Conservation (phyloP, 116 monocot genomes). For the Posidonia oceanica region DNA sequence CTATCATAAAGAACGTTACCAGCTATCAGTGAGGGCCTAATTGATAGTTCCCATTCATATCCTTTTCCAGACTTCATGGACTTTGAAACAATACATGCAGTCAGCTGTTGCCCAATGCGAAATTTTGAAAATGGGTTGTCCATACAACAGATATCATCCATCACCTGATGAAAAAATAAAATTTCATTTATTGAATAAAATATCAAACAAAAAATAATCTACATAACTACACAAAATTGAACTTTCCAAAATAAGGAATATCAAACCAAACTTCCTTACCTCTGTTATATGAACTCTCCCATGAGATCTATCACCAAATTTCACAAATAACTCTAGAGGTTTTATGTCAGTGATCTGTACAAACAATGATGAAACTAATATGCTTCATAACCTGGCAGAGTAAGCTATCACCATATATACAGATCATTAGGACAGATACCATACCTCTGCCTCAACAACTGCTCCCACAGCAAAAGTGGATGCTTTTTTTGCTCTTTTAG, state of each 20-base stretch:
- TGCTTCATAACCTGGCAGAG: neutral
- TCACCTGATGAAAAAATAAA: conserved; percentile 27
- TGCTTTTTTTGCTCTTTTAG: conserved; percentile 49
- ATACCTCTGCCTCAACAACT: conserved; percentile 76
- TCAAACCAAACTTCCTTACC: conserved; percentile 18
- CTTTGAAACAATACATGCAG: conserved; percentile 56
- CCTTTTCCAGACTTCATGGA: conserved; percentile 23
- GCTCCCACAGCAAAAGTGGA: conserved; percentile 46
- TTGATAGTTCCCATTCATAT: conserved; percentile 52
- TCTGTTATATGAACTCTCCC: conserved; percentile 90
- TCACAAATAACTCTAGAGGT: conserved; percentile 52
- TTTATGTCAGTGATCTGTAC: conserved; percentile 66
- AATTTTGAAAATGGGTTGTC: conserved; percentile 52
- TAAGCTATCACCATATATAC: neutral
- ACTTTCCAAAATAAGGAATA: neutral
- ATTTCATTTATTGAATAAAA: neutral
- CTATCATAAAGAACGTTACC: conserved; percentile 16
- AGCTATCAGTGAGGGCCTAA: conserved; percentile 37
- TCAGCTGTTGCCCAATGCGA: conserved; percentile 48
- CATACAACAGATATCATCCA: conserved; percentile 24
- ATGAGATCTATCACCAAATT: conserved; percentile 42
- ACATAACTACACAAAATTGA: neutral
- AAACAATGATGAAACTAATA: neutral
- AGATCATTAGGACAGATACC: neutral
- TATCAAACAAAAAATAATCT: neutral